These are phyloP conservation scores for Cryptococcus hybrid DNA, from an alignment of 1,284 basidiomycete species.

Conservation along the genomic window DNA sequence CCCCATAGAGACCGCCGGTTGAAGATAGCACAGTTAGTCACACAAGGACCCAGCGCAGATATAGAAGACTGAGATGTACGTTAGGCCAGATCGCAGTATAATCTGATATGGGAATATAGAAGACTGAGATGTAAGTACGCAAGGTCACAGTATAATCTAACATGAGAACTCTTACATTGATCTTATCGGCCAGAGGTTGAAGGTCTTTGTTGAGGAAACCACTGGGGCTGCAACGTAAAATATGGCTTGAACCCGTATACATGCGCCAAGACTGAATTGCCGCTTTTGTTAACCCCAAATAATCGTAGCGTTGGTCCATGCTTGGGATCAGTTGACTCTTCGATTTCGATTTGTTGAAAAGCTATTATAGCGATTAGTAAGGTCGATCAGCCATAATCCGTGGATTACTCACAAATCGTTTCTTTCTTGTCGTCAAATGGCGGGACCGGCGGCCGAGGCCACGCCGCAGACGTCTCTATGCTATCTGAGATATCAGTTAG, in stretches of 20 bases:
- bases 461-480: constrained; percentile 58
- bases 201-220: constrained; percentile 72
- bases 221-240: constrained; percentile 73
- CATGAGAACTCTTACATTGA: constrained; percentile 65
- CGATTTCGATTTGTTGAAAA: constrained; percentile 93
- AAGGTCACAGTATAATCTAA: constrained; percentile 1
- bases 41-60: constrained; percentile 42
- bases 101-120: constrained; percentile 9
- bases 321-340: constrained; percentile 63
- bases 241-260: constrained; percentile 83
- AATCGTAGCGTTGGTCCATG: constrained; percentile 64
- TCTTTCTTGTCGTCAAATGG: constrained; percentile 62
- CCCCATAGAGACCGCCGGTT: constrained; percentile 77
- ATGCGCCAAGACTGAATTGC: constrained; percentile 81
- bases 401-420: constrained; percentile 56
- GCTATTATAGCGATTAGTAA: constrained; percentile 32
- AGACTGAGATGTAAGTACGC: constrained; percentile 25
- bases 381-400: neutral
- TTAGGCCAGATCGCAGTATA: constrained; percentile 50
- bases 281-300: constrained; percentile 84
- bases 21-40: constrained; percentile 62
- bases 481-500: constrained; percentile 21
- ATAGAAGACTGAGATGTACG: constrained; percentile 29
- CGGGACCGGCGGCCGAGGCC: constrained; percentile 68
- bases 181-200: constrained; percentile 61